Percentiles rank a stretch among this genome's conserved stretches.
Evolutionary conservation across 495 filamentous ascomycete species (phyloP).

Genomic region (Trichoderma asperelloides): DNA sequence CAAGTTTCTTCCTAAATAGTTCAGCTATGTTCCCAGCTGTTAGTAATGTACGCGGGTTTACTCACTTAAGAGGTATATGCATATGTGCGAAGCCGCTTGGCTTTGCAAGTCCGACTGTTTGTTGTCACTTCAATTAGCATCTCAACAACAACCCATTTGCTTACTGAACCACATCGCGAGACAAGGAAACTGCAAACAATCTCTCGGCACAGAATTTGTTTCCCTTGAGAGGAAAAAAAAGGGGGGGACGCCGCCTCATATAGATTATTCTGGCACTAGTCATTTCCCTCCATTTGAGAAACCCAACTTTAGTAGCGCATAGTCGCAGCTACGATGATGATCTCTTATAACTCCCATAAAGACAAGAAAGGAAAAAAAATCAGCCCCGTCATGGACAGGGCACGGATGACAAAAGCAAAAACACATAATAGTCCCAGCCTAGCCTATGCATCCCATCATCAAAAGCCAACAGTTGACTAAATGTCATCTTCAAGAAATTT

Average conservation of each 20-base stretch:
- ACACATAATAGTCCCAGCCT: background rate
- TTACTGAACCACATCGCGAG: too few species aligned
- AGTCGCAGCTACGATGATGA: background rate
- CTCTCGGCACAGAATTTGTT: background rate
- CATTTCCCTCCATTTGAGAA: background rate
- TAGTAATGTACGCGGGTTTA: too few species aligned
- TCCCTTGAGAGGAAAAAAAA: background rate
- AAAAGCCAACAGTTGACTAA: background rate
- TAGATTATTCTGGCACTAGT: slow-evolving; percentile 7
- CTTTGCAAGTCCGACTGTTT: background rate
- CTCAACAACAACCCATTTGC: background rate
- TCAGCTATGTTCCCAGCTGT: too few species aligned
- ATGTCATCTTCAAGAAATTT: slow-evolving; percentile 87
- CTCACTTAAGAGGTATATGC: too few species aligned
- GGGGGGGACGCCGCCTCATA: background rate
- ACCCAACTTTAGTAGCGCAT: slow-evolving; percentile 1
- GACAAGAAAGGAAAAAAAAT: background rate
- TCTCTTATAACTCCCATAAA: slow-evolving; percentile 5
- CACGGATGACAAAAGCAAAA: background rate
- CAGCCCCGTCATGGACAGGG: background rate
- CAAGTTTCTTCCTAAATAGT: too few species aligned
- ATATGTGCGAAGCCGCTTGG: background rate
- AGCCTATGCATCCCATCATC: background rate
- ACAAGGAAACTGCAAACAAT: background rate
- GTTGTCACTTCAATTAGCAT: background rate